phyloP scores from a whole-genome alignment of 345 rosid species.

The Geranium brycei region DNA sequence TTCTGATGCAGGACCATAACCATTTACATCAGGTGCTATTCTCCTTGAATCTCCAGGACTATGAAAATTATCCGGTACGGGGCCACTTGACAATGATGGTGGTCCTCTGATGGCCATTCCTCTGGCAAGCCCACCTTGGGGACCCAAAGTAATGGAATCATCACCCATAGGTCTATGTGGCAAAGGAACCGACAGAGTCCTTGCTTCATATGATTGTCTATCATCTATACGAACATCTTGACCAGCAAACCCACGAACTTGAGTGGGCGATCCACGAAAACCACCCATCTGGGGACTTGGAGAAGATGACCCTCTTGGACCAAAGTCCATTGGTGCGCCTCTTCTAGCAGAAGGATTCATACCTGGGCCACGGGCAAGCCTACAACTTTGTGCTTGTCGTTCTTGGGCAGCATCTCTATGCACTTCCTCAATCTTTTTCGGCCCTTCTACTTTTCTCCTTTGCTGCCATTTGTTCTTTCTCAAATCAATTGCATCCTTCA shows the following conservation, averaged over 20 bases:
- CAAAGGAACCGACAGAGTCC: conserved; percentile 59
- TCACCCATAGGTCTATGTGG: conserved; percentile 60
- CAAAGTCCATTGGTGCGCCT: conserved; percentile 47
- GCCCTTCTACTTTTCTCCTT: conserved; percentile 96
- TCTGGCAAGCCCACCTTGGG: conserved; percentile 96
- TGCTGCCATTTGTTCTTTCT: conserved; percentile 95
- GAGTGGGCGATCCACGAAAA: conserved; percentile 53
- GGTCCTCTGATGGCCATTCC: conserved; percentile 77
- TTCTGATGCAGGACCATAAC: conserved; percentile 30
- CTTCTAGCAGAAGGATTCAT: conserved; percentile 52
- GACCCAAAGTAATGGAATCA: conserved; percentile 74
- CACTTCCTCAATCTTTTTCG: conserved; percentile 94
- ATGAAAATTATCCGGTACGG: conserved; percentile 34
- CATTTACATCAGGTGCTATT: conserved; percentile 43
- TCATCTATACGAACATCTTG: conserved; percentile 79
- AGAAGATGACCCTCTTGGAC: conserved; percentile 63
- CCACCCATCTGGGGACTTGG: conserved; percentile 58
- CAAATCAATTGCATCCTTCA: conserved; percentile 77
- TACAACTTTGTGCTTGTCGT: conserved; percentile 57
- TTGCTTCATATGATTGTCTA: conserved; percentile 53
- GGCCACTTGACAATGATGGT: conserved; percentile 20
- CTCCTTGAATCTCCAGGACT: conserved; percentile 46
- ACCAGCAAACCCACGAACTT: conserved; percentile 41
- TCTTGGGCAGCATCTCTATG: conserved; percentile 99
- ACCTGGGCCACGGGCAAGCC: conserved; percentile 60